These are phyloP conservation scores for Coelastrella sp. DNA, from an alignment of 139 green algal genomes.

Conservation along the genomic window DNA sequence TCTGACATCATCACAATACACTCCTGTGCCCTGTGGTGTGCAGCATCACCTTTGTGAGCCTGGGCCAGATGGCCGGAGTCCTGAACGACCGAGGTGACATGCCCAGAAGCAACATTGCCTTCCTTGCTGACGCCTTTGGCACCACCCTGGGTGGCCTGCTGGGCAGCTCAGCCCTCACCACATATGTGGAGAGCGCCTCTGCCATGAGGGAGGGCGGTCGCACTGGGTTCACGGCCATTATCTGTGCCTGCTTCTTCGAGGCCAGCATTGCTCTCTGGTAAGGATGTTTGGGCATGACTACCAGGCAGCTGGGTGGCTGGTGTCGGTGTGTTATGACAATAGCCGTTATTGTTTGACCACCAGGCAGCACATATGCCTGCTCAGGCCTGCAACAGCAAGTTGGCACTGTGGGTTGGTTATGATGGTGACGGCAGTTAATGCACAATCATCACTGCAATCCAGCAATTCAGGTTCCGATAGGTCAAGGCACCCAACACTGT, in stretches of 20 bases:
- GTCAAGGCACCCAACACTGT: no score
- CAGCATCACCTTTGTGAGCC: not conserved
- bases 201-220: constrained; percentile 66
- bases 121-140: constrained; percentile 55
- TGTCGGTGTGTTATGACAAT: no score
- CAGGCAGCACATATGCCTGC: no score
- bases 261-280: constrained; percentile 32
- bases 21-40: not conserved
- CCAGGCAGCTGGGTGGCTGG: no score
- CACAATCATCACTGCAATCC: no score
- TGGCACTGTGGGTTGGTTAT: no score
- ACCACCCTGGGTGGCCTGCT: constrained; percentile 55
- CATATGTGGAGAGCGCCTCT: constrained; percentile 63
- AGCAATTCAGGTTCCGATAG: no score
- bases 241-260: constrained; percentile 59
- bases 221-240: constrained; percentile 65
- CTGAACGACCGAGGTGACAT: constrained; percentile 56
- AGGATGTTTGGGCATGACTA: no score
- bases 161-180: constrained; percentile 60
- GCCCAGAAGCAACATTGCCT: constrained; percentile 62
- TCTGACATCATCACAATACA: not conserved
- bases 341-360: no score
- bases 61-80: constrained; percentile 50
- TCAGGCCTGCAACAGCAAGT: no score
- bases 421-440: no score